Evolutionary conservation across 768 basidiomycete species (phyloP).

Genomic region (Amanita phalloides): DNA sequence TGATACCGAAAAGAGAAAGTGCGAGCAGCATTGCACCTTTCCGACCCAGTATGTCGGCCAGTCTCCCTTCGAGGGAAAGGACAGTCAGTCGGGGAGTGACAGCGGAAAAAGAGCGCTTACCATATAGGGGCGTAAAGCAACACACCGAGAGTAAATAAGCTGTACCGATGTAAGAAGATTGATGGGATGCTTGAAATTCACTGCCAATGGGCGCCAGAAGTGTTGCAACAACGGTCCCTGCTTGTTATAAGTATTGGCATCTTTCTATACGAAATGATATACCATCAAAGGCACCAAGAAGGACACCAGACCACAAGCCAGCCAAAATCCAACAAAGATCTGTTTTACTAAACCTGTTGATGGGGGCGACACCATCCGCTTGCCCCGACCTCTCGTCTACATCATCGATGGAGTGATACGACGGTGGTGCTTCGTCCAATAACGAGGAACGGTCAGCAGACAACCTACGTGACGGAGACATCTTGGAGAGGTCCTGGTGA

Average conservation of each 20-base stretch:
- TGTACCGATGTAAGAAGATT: conserved; percentile 82
- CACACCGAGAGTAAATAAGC: conserved; percentile 82
- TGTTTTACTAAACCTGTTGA: conserved; percentile 36
- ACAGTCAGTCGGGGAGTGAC: neutral
- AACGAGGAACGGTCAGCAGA: conserved; percentile 46
- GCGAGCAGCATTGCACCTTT: conserved; percentile 84
- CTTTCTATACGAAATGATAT: conserved; percentile 12
- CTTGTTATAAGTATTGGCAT: conserved; percentile 6
- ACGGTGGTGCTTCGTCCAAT: conserved; percentile 36
- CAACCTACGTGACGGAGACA: conserved; percentile 29
- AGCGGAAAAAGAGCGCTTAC: conserved; percentile 24
- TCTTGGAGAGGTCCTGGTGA: conserved; percentile 20
- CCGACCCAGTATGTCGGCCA: conserved; percentile 78
- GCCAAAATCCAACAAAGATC: conserved; percentile 64
- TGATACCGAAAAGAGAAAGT: conserved; percentile 69
- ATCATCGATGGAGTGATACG: conserved; percentile 36
- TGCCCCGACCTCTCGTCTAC: conserved; percentile 13
- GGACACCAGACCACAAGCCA: conserved; percentile 75
- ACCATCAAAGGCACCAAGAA: conserved; percentile 83
- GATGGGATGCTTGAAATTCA: conserved; percentile 69
- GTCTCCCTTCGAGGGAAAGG: conserved; percentile 42
- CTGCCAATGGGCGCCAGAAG: conserved; percentile 79
- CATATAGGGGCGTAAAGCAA: conserved; percentile 86
- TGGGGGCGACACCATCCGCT: conserved; percentile 10
- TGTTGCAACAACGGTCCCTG: conserved; percentile 82